Base-by-base conservation (phyloP, 148 eudicot species). In the Amaranthus palmeri region DNA sequence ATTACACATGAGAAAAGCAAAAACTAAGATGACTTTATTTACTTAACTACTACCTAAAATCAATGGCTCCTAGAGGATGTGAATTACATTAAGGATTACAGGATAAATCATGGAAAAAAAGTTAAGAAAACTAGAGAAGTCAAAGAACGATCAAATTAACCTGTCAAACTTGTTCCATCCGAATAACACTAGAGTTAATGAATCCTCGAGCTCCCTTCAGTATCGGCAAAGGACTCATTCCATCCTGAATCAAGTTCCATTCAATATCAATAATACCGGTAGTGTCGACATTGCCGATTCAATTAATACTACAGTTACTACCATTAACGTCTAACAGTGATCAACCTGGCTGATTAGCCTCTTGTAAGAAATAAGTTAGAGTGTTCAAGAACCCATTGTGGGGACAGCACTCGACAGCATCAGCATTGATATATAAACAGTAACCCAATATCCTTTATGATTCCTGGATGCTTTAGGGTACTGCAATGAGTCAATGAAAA, bases 391-490 rank as follows among this genome's bases (percentile, higher is more conserved):
- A 88, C 6, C 90, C 82, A 2, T 71, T 76, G 15, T 87, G 87
- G 3, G 96, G 93, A 59, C 98, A 92, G 76, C 90, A 92, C 86
- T 90, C 98, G 11, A 88, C 98, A 3, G 89, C 92, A 42, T 92
- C 98, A 3, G 93, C 88, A 72, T 90, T 92, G 6, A 96, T 96
- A 46, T 88, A 93, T 17, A 92, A 76, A 60, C 60, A 2, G 36
- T 25, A 25, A 25, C 36, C 36, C 2, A 72, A 63, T 7, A 67
- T 59, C 60, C 46, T 59, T 14, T 45, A 69, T 53, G 6, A 25
- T n/a, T n/a, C n/a, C n/a, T n/a, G n/a, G n/a, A n/a, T n/a, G n/a
- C n/a, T n/a, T n/a, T n/a, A n/a, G n/a, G n/a, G n/a, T n/a, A n/a
- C n/a, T n/a, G n/a, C n/a, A n/a, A 69, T 53, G 6, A 25, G 18